Evolutionary conservation across 805 yeast genomes (phyloP).

Genomic region (Candida tammaniensis): DNA sequence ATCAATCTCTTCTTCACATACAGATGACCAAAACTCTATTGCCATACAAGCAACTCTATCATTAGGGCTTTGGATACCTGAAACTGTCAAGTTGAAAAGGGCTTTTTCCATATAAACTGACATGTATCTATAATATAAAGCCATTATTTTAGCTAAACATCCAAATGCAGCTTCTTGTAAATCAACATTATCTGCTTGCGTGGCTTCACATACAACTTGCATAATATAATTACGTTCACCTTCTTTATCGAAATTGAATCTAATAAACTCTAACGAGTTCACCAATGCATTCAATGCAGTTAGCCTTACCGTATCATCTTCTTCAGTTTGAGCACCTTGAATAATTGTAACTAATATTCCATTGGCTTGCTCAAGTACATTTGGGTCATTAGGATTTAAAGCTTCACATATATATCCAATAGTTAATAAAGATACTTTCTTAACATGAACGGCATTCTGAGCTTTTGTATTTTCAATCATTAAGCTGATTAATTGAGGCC

Average conservation of each 20-base stretch:
- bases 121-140: constrained; percentile 85
- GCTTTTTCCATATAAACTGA: constrained; percentile 97
- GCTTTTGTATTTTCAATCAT: constrained; percentile 85
- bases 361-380: constrained; percentile 78
- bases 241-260: constrained; percentile 83
- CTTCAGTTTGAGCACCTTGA: constrained; percentile 89
- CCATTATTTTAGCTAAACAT: constrained; percentile 89
- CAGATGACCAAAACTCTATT: constrained; percentile 98
- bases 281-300: constrained; percentile 92
- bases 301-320: constrained; percentile 75
- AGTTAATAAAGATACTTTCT: constrained; percentile 81
- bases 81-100: constrained; percentile 79
- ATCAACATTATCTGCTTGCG: constrained; percentile 81
- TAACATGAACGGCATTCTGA: constrained; percentile 73
- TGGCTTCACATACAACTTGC: constrained; percentile 99
- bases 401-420: constrained; percentile 96
- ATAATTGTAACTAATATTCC: constrained; percentile 94
- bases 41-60: constrained; percentile 97
- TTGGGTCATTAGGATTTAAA: constrained; percentile 79
- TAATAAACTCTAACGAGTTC: constrained; percentile 85
- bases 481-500: constrained; percentile 82
- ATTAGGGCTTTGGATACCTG: constrained; percentile 84
- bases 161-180: constrained; percentile 95
- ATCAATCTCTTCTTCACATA: constrained; percentile 95
- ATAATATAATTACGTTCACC: constrained; percentile 95